These are phyloP conservation scores for Bombardia bombarda DNA, from an alignment of 495 filamentous ascomycete species.

Conservation along the genomic window DNA sequence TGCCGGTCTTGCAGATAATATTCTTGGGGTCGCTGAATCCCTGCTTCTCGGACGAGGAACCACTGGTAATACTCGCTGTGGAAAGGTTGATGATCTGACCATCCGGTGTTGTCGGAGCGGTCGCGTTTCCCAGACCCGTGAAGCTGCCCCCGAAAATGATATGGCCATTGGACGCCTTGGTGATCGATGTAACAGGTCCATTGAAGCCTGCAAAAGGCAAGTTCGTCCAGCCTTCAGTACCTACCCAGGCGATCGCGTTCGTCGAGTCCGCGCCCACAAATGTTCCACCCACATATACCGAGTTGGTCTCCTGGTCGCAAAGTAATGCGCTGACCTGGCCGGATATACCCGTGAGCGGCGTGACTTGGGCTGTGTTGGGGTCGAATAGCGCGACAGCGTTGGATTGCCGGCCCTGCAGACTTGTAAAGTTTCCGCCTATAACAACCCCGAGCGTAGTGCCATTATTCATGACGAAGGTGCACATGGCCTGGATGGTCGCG, in stretches of 20 bases:
- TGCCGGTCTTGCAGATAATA: slow-evolving; percentile 72
- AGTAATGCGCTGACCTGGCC: slow-evolving; percentile 73
- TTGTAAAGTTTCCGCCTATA: slow-evolving; percentile 95
- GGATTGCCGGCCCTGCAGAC: slow-evolving; percentile 63
- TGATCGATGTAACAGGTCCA: slow-evolving; percentile 81
- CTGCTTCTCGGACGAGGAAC: slow-evolving; percentile 46
- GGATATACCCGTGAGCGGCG: slow-evolving; percentile 65
- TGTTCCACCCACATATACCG: slow-evolving; percentile 84
- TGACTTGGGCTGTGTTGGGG: slow-evolving; percentile 56
- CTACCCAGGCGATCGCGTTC: slow-evolving; percentile 82
- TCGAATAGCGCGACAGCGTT: slow-evolving; percentile 76
- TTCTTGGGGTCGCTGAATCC: slow-evolving; percentile 75
- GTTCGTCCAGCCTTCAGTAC: slow-evolving; percentile 67
- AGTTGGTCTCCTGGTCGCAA: slow-evolving; percentile 75
- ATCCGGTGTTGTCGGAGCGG: slow-evolving; percentile 46
- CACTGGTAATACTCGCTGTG: slow-evolving; percentile 62
- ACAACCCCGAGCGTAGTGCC: slow-evolving; percentile 67
- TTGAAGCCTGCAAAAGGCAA: slow-evolving; percentile 92
- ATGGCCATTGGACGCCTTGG: slow-evolving; percentile 67
- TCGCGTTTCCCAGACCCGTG: slow-evolving; percentile 78
- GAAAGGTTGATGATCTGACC: slow-evolving; percentile 78
- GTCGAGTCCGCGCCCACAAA: slow-evolving; percentile 73
- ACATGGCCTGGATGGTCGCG: slow-evolving; percentile 79
- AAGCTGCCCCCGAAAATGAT: slow-evolving; percentile 93
- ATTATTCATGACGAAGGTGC: slow-evolving; percentile 62